Evolutionary conservation across 768 basidiomycete genomes (phyloP).

Genomic region (Macrolepiota dolichaula): DNA sequence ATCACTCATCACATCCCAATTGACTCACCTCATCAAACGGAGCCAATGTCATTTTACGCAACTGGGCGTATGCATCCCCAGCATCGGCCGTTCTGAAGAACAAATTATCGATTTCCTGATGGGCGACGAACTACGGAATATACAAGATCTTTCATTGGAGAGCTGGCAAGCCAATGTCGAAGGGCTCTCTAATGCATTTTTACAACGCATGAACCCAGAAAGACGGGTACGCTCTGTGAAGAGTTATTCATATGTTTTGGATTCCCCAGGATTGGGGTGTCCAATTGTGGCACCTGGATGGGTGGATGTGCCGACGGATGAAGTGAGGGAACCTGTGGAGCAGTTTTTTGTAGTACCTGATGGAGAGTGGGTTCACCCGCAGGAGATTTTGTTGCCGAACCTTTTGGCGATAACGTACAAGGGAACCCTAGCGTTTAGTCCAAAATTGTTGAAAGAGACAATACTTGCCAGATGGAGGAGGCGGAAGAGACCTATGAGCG

Average conservation of each 20-base stretch:
- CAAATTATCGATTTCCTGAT: background rate
- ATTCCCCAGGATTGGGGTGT: background rate
- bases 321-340: constrained; percentile 1
- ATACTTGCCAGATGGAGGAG: constrained; percentile 9
- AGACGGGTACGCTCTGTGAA: constrained; percentile 6
- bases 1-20: background rate
- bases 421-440: constrained; percentile 4
- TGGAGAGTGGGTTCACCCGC: background rate
- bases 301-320: constrained; percentile 5
- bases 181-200: constrained; percentile 9
- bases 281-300: background rate
- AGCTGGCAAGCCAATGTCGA: constrained; percentile 11
- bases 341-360: background rate
- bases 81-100: constrained; percentile 8
- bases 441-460: background rate
- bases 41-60: background rate
- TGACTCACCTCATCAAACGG: background rate
- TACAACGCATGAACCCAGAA: constrained; percentile 11
- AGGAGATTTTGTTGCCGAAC: constrained; percentile 8
- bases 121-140: background rate
- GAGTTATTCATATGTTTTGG: constrained; percentile 5
- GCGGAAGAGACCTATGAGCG: background rate
- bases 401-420: constrained; percentile 1
- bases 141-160: constrained; percentile 8
- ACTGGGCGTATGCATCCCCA: constrained; percentile 4